Base-by-base conservation (phyloP, 805 yeast genomes). In the Sugiyamaella boreocaroliniensis region DNA sequence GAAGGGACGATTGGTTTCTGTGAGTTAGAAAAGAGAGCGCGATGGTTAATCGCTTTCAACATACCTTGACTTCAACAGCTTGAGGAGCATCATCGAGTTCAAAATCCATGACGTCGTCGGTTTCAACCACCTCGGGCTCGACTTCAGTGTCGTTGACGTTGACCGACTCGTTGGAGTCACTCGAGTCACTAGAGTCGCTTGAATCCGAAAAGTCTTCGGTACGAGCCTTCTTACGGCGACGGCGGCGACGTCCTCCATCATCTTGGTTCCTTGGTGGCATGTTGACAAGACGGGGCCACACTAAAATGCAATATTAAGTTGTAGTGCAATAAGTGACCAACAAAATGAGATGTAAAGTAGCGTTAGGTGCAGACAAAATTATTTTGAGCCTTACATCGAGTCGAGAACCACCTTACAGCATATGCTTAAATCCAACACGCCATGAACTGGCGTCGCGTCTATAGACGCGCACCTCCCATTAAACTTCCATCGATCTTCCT, bases 191-290 rank as follows among this genome's bases (percentile, higher is more conserved):
- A 11, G 59, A 48, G 43, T 47, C 49, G 15, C 50, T 18, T 8
- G 58, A 55, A 29, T 53, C 57, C 1, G 58, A 55, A 3, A 58
- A 54, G 19, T 54, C 58, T 41, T 60, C 62, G 14, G 64, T 60
- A 44, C 64, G 45, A n/a, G 64, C 59, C 55, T 57, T 59, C 59
- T 58, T 61, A 45, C 63, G 53, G 46, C 63, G 51, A 18, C 61
- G 40, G 11, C 61, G 48, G 49, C 52, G 52, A 44, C 47, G 52
- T 5, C 40, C 32, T 8, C 41, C 49, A 11, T 49, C 52, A 11
- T 22, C 45, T 12, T 34, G 43, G 22, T 43, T 43, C 19, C 47
- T 46, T n/a, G 55, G 52, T 26, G 55, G 52, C 55, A 52, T 51
- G 7, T 16, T 44, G 19, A 14, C 26, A 22, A 22, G 26, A 22